These are phyloP conservation scores for Aechmea fasciata DNA, from an alignment of 176 grass and related monocot species.

Conservation along the genomic window DNA sequence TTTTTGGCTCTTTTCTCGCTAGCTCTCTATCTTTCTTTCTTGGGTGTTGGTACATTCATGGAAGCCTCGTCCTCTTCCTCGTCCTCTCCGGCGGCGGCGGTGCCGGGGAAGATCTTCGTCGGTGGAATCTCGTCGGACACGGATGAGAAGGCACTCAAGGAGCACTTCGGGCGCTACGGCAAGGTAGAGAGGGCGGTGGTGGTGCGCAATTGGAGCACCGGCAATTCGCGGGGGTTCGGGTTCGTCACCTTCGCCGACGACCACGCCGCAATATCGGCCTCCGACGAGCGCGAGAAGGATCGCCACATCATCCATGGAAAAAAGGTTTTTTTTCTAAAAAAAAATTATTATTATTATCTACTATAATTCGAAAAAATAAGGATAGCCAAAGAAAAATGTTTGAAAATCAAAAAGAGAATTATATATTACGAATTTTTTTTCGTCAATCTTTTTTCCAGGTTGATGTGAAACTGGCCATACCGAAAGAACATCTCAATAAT, in stretches of 20 bases:
- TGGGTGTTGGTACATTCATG: too few relatives aligned
- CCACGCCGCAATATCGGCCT: constrained; percentile 17
- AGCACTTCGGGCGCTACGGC: constrained; percentile 46
- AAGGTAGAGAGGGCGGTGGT: constrained; percentile 33
- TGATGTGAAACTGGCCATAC: constrained; percentile 44
- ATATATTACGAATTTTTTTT: not conserved
- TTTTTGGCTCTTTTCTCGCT: too few relatives aligned
- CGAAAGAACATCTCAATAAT: constrained; percentile 12
- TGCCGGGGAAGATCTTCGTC: constrained; percentile 48
- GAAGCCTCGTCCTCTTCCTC: too few relatives aligned
- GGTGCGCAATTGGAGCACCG: constrained; percentile 17
- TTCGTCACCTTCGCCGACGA: constrained; percentile 65
- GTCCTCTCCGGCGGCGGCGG: not conserved
- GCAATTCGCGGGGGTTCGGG: constrained; percentile 32
- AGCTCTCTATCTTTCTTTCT: too few relatives aligned
- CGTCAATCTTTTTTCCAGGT: constrained; percentile 23
- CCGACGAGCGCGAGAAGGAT: constrained; percentile 23
- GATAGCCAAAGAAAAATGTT: not conserved
- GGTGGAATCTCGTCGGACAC: constrained; percentile 29
- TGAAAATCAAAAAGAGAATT: too few relatives aligned
- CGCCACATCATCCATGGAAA: constrained; percentile 33
- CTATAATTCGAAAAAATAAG: too few relatives aligned
- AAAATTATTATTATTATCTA: too few relatives aligned
- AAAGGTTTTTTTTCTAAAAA: constrained; percentile 9
- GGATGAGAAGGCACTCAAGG: constrained; percentile 17